Conservation (phyloP, 257 asterid genomes). For the Knoxia roxburghii region DNA sequence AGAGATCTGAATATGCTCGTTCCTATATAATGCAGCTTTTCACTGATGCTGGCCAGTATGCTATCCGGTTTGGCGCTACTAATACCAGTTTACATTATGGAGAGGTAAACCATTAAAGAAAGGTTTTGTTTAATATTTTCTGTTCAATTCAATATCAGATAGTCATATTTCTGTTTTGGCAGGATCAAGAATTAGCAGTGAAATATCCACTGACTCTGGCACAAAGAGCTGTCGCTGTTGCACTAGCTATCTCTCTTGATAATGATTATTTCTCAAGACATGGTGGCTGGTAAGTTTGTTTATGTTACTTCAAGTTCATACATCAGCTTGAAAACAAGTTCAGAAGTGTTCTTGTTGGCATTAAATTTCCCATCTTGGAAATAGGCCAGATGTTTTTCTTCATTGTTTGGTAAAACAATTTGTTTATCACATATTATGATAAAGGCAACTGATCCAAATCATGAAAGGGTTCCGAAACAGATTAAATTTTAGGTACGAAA, state of each 20-base stretch:
- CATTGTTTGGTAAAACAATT: background rate
- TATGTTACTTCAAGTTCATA: constrained; percentile 4
- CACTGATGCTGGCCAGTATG: constrained; percentile 98
- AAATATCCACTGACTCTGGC: constrained; percentile 65
- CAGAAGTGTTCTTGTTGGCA: background rate
- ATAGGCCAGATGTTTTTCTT: background rate
- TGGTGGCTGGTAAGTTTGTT: constrained; percentile 76
- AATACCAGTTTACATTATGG: constrained; percentile 44
- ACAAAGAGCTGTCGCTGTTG: constrained; percentile 87
- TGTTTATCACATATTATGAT: no score
- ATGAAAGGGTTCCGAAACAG: background rate
- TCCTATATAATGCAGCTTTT: constrained; percentile 50
- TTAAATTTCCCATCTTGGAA: background rate
- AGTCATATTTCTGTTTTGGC: constrained; percentile 19
- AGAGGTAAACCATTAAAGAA: constrained; percentile 43
- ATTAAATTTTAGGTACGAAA: no score
- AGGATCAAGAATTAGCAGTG: constrained; percentile 72
- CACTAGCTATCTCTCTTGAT: constrained; percentile 86
- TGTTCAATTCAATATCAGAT: constrained; percentile 11
- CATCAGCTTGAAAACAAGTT: background rate
- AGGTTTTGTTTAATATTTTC: background rate
- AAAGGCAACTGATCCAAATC: background rate
- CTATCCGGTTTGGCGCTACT: constrained; percentile 76
- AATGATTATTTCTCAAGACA: constrained; percentile 92
- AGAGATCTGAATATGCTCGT: constrained; percentile 2